A percentile compares a stretch with the other conserved stretches of the same genome.
phyloP scores from a whole-genome alignment of 1,139 yeast species.

The Lodderomyces metapsilosis region DNA sequence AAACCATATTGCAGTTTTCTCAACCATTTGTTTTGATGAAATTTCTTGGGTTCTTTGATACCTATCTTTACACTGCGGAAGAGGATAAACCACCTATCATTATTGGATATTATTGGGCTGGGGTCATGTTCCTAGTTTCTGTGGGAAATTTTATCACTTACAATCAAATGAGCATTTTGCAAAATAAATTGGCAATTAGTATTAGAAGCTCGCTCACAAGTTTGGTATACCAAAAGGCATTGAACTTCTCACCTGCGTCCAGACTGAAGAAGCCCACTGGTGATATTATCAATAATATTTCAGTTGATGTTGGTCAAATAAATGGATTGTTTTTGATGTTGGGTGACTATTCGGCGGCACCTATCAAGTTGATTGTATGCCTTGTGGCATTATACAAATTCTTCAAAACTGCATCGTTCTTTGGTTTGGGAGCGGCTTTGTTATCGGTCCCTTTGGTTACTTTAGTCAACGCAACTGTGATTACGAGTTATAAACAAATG shows the following conservation, averaged over 20 bases:
- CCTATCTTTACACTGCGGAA: constrained; percentile 12
- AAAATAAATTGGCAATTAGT: constrained; percentile 18
- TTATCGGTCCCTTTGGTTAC: constrained; percentile 35
- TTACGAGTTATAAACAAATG: constrained; percentile 21
- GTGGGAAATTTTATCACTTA: constrained; percentile 25
- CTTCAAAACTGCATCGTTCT: constrained; percentile 34
- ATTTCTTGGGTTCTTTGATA: constrained; percentile 29
- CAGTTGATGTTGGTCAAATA: constrained; percentile 35
- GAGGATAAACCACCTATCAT: constrained; percentile 22
- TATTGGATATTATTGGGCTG: constrained; percentile 30
- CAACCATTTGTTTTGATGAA: constrained; percentile 33
- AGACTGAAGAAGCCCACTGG: constrained; percentile 39
- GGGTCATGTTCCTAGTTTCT: constrained; percentile 24
- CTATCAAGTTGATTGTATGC: constrained; percentile 29
- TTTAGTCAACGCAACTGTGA: constrained; percentile 27
- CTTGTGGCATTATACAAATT: constrained; percentile 27
- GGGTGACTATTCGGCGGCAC: constrained; percentile 52
- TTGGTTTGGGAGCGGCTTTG: constrained; percentile 33
- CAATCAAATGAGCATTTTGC: constrained; percentile 23
- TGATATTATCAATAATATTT: constrained; percentile 38
- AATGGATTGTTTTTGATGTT: constrained; percentile 24
- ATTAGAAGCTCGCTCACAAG: constrained; percentile 26
- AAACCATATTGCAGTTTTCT: constrained; percentile 20
- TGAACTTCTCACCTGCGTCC: constrained; percentile 36
- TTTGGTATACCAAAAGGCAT: constrained; percentile 33